Base-by-base conservation (phyloP, 75 land plant genomes). In the Chamaecyparis obtusa region DNA sequence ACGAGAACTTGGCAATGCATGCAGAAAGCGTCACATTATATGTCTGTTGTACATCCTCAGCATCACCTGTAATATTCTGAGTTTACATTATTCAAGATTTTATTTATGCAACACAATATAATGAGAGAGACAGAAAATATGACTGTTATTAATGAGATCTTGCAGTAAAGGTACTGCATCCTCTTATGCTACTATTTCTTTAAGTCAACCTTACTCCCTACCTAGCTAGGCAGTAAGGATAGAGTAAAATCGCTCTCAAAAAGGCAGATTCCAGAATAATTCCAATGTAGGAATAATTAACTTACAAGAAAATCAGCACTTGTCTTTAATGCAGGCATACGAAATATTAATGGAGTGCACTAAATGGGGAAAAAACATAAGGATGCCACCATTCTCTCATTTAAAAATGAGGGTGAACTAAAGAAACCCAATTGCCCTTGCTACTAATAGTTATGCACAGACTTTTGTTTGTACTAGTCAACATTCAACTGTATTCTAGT, bases 391-490 rank as follows among this genome's bases (percentile, higher is more conserved):
- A 46, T 81, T 30, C 33, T 81, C 83, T 27, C 43, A 77, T 44
- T 44, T 43, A 10, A 43, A 44, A 24, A 80, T 71, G 14, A 71
- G 3, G 10, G 35, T 71, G 75, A 71, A 74, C 76, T 32, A 74
- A 74, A 74, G 76, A 74, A 74, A 74, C 76, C 37, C 76, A 74
- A 74, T 33, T 74, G 35, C 35, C 33, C 16, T 74, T 74, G 33
- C 76, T 33, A 74, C 3, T 14, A 74, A 74, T 24, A 74, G 33
- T 32, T 33, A 30, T 74, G 36, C 32, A 74, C 91, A 39, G 93
- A 96, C 99, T 98, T 98, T 86, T 98, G 96, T 88, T 90, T 92
- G 85, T 98, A 98, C 80, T 98, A 96, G 89, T 98, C 99, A 67
- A 96, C 97, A 90, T 98, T 96, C 98, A 94, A 78, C 94, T 96